Conservation (phyloP, 208 protist species). For the Strigomonas culicis region DNA sequence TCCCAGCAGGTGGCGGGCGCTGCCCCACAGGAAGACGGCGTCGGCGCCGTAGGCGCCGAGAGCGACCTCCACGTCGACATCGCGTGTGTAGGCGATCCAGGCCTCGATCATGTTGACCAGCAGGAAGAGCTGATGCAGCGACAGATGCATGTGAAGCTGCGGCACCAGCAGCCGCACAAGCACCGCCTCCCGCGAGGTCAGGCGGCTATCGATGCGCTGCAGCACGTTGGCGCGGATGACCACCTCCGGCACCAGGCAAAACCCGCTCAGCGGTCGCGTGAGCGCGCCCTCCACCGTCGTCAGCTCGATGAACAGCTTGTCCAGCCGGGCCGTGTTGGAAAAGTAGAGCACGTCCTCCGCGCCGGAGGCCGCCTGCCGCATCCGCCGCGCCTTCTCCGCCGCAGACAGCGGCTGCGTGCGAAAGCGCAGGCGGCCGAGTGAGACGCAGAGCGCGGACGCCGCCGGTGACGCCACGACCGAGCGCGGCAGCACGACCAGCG, state of each 20-base stretch:
- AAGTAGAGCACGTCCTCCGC: conserved; percentile 72
- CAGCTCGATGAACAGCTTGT: conserved; percentile 75
- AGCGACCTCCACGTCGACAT: neutral
- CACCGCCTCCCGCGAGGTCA: conserved; percentile 36
- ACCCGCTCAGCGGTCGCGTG: conserved; percentile 44
- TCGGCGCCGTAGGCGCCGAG: neutral
- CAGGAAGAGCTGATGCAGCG: conserved; percentile 71
- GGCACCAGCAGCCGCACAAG: conserved; percentile 79
- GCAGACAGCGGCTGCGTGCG: conserved; percentile 59
- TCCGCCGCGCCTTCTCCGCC: conserved; percentile 45
- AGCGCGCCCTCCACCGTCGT: conserved; percentile 63
- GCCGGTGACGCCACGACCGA: conserved; percentile 29
- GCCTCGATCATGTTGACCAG: conserved; percentile 71
- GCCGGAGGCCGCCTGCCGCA: conserved; percentile 13
- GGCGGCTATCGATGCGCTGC: conserved; percentile 57
- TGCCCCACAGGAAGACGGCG: neutral
- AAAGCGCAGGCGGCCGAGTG: conserved; percentile 66
- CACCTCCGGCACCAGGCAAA: conserved; percentile 73
- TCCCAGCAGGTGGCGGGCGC: neutral
- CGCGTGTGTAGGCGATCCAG: conserved; percentile 38
- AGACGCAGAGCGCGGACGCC: conserved; percentile 60
- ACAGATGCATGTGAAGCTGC: conserved; percentile 47
- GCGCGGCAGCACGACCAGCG: conserved; percentile 67
- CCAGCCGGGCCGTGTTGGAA: conserved; percentile 58
- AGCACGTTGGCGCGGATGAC: conserved; percentile 62